A percentile compares a stretch with the other conserved stretches of the same genome.
phyloP scores from a whole-genome alignment of 495 filamentous ascomycete genomes.

The Thozetella sp. region DNA sequence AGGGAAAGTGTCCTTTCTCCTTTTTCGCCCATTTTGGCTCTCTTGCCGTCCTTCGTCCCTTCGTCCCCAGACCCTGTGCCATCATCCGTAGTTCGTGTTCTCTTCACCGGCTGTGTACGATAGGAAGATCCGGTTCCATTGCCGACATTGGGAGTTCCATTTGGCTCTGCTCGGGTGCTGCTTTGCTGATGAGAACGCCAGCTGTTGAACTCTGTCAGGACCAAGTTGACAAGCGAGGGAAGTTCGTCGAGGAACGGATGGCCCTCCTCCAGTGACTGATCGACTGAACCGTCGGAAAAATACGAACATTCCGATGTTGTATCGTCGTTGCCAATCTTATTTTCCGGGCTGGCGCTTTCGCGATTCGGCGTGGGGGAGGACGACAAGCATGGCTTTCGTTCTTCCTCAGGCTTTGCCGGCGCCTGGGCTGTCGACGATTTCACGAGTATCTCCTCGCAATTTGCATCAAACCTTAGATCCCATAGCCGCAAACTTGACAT shows the following conservation, averaged over 20 bases:
- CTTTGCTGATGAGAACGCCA: neutral
- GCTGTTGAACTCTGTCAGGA: neutral
- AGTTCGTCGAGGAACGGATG: neutral
- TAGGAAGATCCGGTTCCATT: neutral
- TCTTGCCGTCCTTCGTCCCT: neutral
- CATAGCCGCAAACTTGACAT: constrained; percentile 84
- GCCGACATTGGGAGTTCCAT: too few relatives aligned
- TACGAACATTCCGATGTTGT: neutral
- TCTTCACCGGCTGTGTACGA: neutral
- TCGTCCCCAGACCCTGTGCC: neutral
- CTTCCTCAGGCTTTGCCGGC: too few relatives aligned
- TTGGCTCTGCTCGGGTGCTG: neutral
- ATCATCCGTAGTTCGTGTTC: neutral
- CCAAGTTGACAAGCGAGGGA: neutral
- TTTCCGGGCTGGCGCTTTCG: neutral
- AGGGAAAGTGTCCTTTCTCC: neutral
- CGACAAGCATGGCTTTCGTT: too few relatives aligned
- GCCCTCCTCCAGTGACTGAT: constrained; percentile 4
- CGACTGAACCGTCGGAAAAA: constrained; percentile 38
- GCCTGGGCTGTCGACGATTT: too few relatives aligned
- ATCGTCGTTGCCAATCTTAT: neutral
- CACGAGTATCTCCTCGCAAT: constrained; percentile 88
- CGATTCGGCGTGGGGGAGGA: neutral
- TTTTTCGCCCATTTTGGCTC: neutral
- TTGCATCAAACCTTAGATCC: constrained; percentile 88